Evolutionary conservation across 345 rosid genomes (phyloP).

Genomic region (Moricandia moricandioides): DNA sequence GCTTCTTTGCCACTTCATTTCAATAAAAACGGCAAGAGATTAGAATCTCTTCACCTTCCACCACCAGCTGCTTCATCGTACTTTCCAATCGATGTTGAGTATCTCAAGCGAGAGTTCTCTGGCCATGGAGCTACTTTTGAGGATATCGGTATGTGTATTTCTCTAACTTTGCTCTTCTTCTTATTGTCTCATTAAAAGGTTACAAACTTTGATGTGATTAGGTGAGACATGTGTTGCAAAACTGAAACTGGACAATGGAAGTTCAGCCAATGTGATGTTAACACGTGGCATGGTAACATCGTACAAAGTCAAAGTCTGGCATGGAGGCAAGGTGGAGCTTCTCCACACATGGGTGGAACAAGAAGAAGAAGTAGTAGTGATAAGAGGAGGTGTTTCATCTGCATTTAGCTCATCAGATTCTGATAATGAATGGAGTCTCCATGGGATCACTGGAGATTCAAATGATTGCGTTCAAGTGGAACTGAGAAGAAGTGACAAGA

Average conservation of each 20-base stretch:
- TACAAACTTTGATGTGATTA: conserved; percentile 17
- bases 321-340: conserved; percentile 66
- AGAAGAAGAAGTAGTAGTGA: conserved; percentile 51
- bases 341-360: conserved; percentile 69
- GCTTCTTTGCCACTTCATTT: conserved; percentile 18
- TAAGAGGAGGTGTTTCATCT: conserved; percentile 72
- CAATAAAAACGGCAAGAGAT: neutral
- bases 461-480: conserved; percentile 48
- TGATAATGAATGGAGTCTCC: conserved; percentile 51
- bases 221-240: conserved; percentile 63
- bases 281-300: conserved; percentile 74
- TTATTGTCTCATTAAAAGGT: neutral
- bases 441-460: conserved; percentile 56
- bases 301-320: conserved; percentile 79
- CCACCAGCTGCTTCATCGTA: conserved; percentile 35
- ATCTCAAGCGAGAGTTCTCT: conserved; percentile 62
- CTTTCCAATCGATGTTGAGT: conserved; percentile 58
- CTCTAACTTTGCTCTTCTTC: neutral
- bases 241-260: conserved; percentile 60
- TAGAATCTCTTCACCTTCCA: neutral
- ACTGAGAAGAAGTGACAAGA: conserved; percentile 47
- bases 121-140: conserved; percentile 81
- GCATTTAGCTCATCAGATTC: conserved; percentile 45
- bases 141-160: conserved; percentile 37
- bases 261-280: conserved; percentile 63